Evolutionary conservation across 768 basidiomycete species (phyloP), one percentile per base, ranked within the genome.

Genomic region (Pseudohyphozyma bogoriensis): DNA sequence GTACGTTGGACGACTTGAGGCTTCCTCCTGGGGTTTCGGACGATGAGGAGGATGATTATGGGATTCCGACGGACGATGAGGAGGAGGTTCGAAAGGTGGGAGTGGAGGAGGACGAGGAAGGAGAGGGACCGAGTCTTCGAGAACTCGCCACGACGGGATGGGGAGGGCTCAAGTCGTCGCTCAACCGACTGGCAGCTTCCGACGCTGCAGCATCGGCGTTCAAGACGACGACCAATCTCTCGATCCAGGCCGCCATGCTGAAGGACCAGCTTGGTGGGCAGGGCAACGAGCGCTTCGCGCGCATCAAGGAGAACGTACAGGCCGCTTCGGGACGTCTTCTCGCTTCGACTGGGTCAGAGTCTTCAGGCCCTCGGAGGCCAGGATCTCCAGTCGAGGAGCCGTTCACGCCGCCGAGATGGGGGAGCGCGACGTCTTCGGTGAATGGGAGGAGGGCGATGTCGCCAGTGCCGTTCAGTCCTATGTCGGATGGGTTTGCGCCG

Each of bases 141-240:
- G 7, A 5, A 29, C 2, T 18, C 24, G 0, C 44, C 0, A 32
- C 45, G 42, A 29, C 53, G 3, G 39, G 56, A n/a, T 62, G 60
- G 51, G 60, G 58, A 24, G 59, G 58, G 26, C 46, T 56, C 51
- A 63, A 55, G 53, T 53, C 42, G 20, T 62, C 60, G 46, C 40
- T 62, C 9, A 53, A 58, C 32, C 54, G 64, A 1, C 29, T 66
- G 24, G 58, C 60, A 2, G 24, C 47, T 12, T 49, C 47, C 20
- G 65, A 66, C 55, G 32, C 55, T 4, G 65, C 60, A 18, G 65
- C 65, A 15, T 22, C 32, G 1, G 58, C 62, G 4, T 33, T 28
- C 20, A 66, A 62, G 49, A 55, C 55, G 6, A 57, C 60, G 40
- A 66, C 65, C 1, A 66, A 66, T 46, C 46, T 66, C 22, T 54